Evolutionary conservation across 805 yeast species (phyloP), one percentile per base, ranked within the genome.

Genomic region (Danielia reshetovae): DNA sequence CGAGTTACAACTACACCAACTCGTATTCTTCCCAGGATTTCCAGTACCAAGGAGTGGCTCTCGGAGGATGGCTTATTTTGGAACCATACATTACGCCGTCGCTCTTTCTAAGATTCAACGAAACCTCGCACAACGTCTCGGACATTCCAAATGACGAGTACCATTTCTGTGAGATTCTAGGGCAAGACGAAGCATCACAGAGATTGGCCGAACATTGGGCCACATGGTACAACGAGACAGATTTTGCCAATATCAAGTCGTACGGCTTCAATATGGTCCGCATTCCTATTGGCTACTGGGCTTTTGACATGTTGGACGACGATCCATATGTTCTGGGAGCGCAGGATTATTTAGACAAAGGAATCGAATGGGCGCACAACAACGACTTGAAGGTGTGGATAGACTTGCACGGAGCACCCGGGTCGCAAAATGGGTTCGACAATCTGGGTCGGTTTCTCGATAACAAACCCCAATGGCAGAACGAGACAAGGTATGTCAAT

Each of bases 341-440:
- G 40, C 78, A 77, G 33, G 59, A 64, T 7, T 84, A 81, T 50
- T 59, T 85, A 39, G 76, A 81, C 29, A 59, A 72, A 38, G 85
- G 86, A 1, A 60, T 85, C 24, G 73, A 63, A 30, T 85, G 94
- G 94, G 77, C 83, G 13, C 57, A 73, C 15, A 63, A 65, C 26
- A 57, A 79, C 46, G 79, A 70, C 11, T 60, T 85, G 41, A 74
- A 81, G 39, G 82, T 79, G 4, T 78, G 85, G 81, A 60, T 85
- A 33, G 94, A 85, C 51, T 59, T 85, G 35, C 95, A 85, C 49
- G 88, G 93, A 10, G 80, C 73, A 8, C 93, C 94, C 5, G 93
- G 90, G 1, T 80, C 89, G 1, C 94, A 85, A 52, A 85, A 85
- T 55, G 94, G 94, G 10, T 85, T 85, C 64, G 90, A 85, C 51